Conservation (phyloP, 139 green algal genomes). For the Coccomyxa sp. region DNA sequence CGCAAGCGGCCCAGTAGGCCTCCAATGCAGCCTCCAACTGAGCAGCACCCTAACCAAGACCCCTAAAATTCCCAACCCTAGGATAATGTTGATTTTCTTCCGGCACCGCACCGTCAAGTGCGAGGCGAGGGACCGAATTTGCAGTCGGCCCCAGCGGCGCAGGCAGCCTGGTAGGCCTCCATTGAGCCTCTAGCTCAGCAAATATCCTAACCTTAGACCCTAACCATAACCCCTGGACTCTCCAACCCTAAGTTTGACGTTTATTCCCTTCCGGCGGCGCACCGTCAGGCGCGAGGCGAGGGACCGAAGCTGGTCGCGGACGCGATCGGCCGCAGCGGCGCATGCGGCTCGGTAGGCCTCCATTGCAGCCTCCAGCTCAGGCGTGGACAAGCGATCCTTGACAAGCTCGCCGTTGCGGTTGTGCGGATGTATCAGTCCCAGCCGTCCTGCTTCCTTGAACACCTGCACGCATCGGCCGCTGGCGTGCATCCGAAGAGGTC, state of each 20-base stretch:
- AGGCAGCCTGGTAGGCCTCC: constrained; percentile 40
- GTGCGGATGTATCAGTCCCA: constrained; percentile 29
- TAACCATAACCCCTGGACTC: too few relatives aligned
- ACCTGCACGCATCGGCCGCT: too few relatives aligned
- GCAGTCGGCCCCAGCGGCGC: constrained; percentile 16
- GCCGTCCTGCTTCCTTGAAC: background rate
- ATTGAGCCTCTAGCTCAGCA: constrained; percentile 37
- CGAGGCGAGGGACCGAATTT: constrained; percentile 34
- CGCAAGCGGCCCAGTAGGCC: constrained; percentile 37
- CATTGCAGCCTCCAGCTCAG: constrained; percentile 37
- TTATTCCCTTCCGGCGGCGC: background rate
- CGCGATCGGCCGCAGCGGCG: constrained; percentile 17
- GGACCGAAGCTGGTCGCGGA: constrained; percentile 25
- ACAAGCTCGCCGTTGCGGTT: constrained; percentile 40
- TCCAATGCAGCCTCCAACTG: constrained; percentile 44
- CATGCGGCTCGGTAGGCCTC: constrained; percentile 44
- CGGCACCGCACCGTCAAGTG: constrained; percentile 25
- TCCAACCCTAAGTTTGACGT: too few relatives aligned
- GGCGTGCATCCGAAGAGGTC: too few relatives aligned
- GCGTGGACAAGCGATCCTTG: constrained; percentile 16
- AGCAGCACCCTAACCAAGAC: too few relatives aligned
- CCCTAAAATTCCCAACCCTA: too few relatives aligned
- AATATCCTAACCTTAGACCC: too few relatives aligned
- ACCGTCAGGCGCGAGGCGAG: constrained; percentile 36
- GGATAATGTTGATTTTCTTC: too few relatives aligned